Percentiles rank a stretch among this genome's conserved stretches.
These are phyloP conservation scores for Lanmaoa rubissima DNA, from an alignment of 768 basidiomycete species.

Conservation along the genomic window DNA sequence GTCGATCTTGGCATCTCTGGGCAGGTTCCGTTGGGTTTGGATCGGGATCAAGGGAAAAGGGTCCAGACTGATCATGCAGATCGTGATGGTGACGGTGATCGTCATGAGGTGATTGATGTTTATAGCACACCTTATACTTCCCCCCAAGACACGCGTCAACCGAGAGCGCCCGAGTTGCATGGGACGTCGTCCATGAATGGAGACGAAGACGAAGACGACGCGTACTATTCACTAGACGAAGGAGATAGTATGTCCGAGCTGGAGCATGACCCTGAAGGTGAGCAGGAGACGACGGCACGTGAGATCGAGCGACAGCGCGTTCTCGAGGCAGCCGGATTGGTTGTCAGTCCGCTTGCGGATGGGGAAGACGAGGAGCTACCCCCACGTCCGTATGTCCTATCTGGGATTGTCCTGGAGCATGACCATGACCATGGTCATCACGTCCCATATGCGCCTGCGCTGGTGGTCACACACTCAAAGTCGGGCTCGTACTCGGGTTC, in stretches of 20 bases:
- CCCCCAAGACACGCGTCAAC: conserved; percentile 13
- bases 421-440: not conserved
- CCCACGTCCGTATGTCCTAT: conserved; percentile 25
- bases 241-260: conserved; percentile 22
- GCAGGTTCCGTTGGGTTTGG: not conserved
- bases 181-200: conserved; percentile 16
- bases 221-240: conserved; percentile 30
- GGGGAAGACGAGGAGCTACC: not conserved
- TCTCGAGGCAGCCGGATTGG: conserved; percentile 84
- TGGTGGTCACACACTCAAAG: not conserved
- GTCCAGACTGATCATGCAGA: not conserved
- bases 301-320: conserved; percentile 78
- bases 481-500: conserved; percentile 19
- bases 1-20: not conserved
- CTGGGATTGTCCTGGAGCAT: not conserved
- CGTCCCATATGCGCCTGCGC: not conserved
- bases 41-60: not conserved
- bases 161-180: conserved; percentile 4
- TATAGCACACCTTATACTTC: conserved; percentile 27
- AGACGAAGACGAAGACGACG: conserved; percentile 35
- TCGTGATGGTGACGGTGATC: conserved; percentile 4
- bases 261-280: conserved; percentile 19
- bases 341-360: conserved; percentile 47
- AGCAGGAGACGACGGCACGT: conserved; percentile 52
- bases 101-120: conserved; percentile 11